Conservation (phyloP, 257 asterid species). For the Forsythia suspensa region DNA sequence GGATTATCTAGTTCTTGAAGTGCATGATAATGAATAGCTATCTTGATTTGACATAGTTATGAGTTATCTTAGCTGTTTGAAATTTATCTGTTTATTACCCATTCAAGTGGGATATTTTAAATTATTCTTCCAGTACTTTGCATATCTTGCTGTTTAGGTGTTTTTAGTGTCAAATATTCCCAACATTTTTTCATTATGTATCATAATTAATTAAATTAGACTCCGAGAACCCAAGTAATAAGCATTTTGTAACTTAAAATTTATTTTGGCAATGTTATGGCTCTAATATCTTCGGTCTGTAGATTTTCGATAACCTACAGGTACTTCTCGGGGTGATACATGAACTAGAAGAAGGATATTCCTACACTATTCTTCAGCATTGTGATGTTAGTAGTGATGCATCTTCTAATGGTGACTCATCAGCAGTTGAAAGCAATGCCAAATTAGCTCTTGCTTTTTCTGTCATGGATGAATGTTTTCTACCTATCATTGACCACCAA, state of each 20-base stretch:
- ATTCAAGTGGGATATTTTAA: not conserved
- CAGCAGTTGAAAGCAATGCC: constrained; percentile 49
- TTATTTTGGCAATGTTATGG: constrained; percentile 25
- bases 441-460: constrained; percentile 62
- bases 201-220: not conserved
- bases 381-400: constrained; percentile 43
- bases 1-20: not conserved
- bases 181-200: not conserved
- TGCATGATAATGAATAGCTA: constrained; percentile 12
- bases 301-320: constrained; percentile 68
- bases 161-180: not conserved
- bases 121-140: not conserved
- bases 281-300: constrained; percentile 29
- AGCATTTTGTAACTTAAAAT: not conserved
- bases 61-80: not conserved
- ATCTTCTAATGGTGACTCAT: constrained; percentile 33
- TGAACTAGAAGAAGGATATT: constrained; percentile 72
- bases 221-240: not conserved
- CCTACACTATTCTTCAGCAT: constrained; percentile 68
- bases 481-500: constrained; percentile 57
- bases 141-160: not conserved
- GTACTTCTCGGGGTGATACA: constrained; percentile 70
- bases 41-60: not conserved
- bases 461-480: constrained; percentile 67
- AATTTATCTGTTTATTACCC: not conserved